These are phyloP conservation scores for Artemisia tridentata DNA, from an alignment of 129 eudicot species.

Conservation along the genomic window DNA sequence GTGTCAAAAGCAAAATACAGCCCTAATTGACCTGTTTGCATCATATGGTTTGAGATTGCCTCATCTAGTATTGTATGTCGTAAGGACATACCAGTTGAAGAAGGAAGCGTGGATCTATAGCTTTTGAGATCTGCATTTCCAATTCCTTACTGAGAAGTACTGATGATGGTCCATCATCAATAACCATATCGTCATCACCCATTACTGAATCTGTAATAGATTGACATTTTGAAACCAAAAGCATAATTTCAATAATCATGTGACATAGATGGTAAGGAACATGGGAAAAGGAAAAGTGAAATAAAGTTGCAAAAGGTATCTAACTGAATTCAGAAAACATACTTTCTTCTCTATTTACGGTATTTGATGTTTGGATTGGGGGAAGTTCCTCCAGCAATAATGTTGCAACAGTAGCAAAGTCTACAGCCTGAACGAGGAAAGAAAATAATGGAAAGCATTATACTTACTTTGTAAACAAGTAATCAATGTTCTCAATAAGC, in stretches of 20 bases:
- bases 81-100: slow-evolving; percentile 64
- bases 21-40: slow-evolving; percentile 6
- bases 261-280: not conserved
- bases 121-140: slow-evolving; percentile 70
- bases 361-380: slow-evolving; percentile 53
- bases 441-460: slow-evolving; percentile 21
- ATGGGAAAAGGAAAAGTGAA: not conserved
- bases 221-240: slow-evolving; percentile 11
- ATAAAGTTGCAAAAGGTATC: not conserved
- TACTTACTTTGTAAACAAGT: not conserved
- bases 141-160: slow-evolving; percentile 53
- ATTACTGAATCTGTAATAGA: slow-evolving; percentile 36
- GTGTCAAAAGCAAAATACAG: not conserved
- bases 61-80: not conserved
- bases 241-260: slow-evolving; percentile 1
- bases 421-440: slow-evolving; percentile 60
- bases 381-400: slow-evolving; percentile 85
- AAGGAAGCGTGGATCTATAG: slow-evolving; percentile 89
- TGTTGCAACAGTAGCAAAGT: slow-evolving; percentile 77
- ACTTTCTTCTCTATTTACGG: slow-evolving; percentile 54
- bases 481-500: not conserved
- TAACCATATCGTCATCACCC: slow-evolving; percentile 79
- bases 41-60: not conserved
- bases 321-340: slow-evolving; percentile 22
- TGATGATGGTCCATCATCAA: slow-evolving; percentile 45